These are phyloP conservation scores for Russula sp. DNA, from an alignment of 768 basidiomycete genomes.

Conservation along the genomic window DNA sequence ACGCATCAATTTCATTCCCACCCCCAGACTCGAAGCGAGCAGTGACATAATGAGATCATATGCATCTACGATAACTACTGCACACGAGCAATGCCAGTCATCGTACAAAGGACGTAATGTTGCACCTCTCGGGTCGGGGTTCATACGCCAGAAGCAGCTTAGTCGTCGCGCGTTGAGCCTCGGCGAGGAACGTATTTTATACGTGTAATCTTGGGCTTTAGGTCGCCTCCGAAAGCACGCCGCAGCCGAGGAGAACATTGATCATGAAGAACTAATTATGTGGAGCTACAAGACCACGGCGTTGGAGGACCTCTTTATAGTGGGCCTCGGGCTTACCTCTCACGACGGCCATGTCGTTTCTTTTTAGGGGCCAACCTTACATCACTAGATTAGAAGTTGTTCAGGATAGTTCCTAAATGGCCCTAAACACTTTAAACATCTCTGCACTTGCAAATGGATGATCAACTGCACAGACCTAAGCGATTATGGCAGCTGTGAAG, in stretches of 20 bases:
- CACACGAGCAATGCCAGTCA: background rate
- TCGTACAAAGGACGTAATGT: constrained; percentile 2
- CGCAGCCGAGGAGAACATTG: background rate
- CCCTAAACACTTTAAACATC: no score
- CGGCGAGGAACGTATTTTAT: background rate
- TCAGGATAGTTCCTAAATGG: no score
- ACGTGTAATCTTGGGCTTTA: background rate
- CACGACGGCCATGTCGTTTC: no score
- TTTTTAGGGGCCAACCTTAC: no score
- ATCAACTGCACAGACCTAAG: no score
- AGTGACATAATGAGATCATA: background rate
- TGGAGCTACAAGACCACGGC: no score
- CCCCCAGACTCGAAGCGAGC: constrained; percentile 2
- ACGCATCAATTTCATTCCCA: background rate
- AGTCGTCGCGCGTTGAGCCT: background rate
- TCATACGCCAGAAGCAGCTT: background rate
- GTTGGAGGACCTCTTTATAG: no score
- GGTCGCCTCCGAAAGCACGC: background rate
- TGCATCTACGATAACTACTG: no score
- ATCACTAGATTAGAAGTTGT: no score
- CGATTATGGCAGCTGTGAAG: background rate
- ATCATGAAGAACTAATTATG: background rate
- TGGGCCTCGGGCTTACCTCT: no score
- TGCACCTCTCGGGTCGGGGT: background rate
- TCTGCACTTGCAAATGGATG: no score